A percentile compares a stretch with the other conserved stretches of the same genome.
Evolutionary conservation across 2,329 filamentous ascomycete species (phyloP).

Genomic region (Hypomyces rosellus): DNA sequence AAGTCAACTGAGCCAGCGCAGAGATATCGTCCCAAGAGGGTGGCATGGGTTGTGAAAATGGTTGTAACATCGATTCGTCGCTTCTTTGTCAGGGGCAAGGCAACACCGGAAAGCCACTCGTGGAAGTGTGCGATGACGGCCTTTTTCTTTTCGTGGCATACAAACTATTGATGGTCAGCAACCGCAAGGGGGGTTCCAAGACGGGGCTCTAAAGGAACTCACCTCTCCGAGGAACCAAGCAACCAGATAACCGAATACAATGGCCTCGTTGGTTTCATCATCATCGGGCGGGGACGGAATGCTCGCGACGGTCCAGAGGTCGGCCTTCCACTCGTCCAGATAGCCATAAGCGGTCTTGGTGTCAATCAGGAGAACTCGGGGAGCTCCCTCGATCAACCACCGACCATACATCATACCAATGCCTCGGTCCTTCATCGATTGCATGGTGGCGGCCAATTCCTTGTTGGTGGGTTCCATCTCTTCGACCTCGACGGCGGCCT

Average conservation of each 20-base stretch:
- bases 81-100: conserved; percentile 85
- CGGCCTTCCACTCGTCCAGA: conserved; percentile 93
- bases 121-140: conserved; percentile 98
- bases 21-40: conserved; percentile 88
- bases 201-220: conserved; percentile 22
- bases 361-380: conserved; percentile 88
- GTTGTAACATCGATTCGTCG: conserved; percentile 93
- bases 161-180: conserved; percentile 55
- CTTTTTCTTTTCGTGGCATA: conserved; percentile 83
- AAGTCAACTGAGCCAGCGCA: conserved; percentile 98
- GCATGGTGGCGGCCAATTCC: conserved; percentile 74
- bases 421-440: conserved; percentile 87
- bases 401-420: conserved; percentile 87
- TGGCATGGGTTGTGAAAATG: conserved; percentile 97
- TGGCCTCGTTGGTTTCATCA: conserved; percentile 93
- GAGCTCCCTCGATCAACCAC: conserved; percentile 96
- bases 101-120: conserved; percentile 95
- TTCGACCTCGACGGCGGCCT: conserved; percentile 98
- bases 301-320: conserved; percentile 86
- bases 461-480: conserved; percentile 78
- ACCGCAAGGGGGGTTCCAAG: not conserved
- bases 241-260: conserved; percentile 94
- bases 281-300: conserved; percentile 92
- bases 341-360: conserved; percentile 88
- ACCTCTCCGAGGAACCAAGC: conserved; percentile 99